Evolutionary conservation across 2,329 filamentous ascomycete species (phyloP).

Genomic region (Elsinoe australis): DNA sequence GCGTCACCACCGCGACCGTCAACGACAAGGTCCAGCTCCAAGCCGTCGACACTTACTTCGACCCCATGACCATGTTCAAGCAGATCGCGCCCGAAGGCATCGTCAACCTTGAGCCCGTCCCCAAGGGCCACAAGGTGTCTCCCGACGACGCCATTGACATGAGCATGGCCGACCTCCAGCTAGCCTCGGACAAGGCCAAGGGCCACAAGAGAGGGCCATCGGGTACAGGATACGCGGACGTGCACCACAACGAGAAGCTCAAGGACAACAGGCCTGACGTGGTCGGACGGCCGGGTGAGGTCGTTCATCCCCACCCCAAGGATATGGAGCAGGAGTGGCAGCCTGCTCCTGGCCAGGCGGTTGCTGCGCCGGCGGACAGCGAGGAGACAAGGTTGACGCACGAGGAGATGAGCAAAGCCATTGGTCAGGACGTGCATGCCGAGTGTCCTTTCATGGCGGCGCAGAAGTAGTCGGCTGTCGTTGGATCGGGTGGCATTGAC

Average conservation of each 20-base stretch:
- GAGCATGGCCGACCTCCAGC: constrained; percentile 21
- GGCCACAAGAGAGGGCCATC: constrained; percentile 9
- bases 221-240: constrained; percentile 22
- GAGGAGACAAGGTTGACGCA: constrained; percentile 31
- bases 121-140: constrained; percentile 29
- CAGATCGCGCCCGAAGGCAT: constrained; percentile 51
- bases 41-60: constrained; percentile 57
- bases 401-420: constrained; percentile 33
- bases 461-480: constrained; percentile 7
- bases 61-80: constrained; percentile 59
- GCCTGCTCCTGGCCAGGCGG: constrained; percentile 31
- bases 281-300: constrained; percentile 20
- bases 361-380: constrained; percentile 27
- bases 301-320: constrained; percentile 32
- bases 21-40: constrained; percentile 54
- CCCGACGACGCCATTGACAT: constrained; percentile 24
- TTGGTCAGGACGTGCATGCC: constrained; percentile 13
- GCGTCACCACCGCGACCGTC: constrained; percentile 54
- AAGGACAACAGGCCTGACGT: constrained; percentile 12
- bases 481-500: neutral
- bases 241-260: constrained; percentile 28
- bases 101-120: constrained; percentile 38
- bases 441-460: constrained; percentile 31
- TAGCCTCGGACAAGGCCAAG: constrained; percentile 18
- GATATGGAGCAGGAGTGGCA: constrained; percentile 29